Base-by-base conservation (phyloP, 2,329 filamentous ascomycete genomes). In the Curvularia eragrostidis region DNA sequence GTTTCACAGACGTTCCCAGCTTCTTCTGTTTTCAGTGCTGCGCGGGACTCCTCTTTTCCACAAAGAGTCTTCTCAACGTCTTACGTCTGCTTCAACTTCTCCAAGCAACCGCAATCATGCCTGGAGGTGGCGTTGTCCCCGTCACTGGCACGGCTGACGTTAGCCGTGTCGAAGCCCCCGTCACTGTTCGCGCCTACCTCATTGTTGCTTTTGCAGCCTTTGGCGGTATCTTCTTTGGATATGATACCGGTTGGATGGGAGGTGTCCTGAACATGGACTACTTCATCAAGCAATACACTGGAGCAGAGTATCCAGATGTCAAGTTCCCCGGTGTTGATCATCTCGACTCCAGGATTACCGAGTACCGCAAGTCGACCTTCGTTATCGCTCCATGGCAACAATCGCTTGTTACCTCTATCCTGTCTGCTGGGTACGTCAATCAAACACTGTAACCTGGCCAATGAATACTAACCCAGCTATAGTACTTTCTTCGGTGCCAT, bases 181-280 rank as follows among this genome's bases (percentile, higher is more conserved):
- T 82, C 47, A 82, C 80, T 18, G 68, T 78, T 59, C 79, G 79
- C 61, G 79, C 80, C 58, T 80, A 80, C 66, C 66, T 80, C 52
- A 77, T 82, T 52, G 79, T 80, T 73, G 79, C 78, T 32, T 82
- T 82, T 58, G 80, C 80, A 43, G 78, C 80, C 23, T 82, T 82
- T 62, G 80, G 80, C 67, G 80, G 80, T 70, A 63, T 62, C 48
- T 90, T 91, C 84, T 90, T 91, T 78, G 89, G 90, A 56, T 93
- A 91, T 78, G 90, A 93, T 73, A 90, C 89, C 41, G 90, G 90
- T 70, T 91, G 89, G 81, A 90, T 91, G 82, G 87, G 87, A 74
- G 87, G 87, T 78, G 86, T 89, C 66, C 79, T 85, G 30, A 84
- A 66, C 41, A 77, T 77, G 76, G 65, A 69, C 58, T 77, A 69